These are phyloP conservation scores for Suillus paluster DNA, from an alignment of 768 basidiomycete genomes.

Conservation along the genomic window DNA sequence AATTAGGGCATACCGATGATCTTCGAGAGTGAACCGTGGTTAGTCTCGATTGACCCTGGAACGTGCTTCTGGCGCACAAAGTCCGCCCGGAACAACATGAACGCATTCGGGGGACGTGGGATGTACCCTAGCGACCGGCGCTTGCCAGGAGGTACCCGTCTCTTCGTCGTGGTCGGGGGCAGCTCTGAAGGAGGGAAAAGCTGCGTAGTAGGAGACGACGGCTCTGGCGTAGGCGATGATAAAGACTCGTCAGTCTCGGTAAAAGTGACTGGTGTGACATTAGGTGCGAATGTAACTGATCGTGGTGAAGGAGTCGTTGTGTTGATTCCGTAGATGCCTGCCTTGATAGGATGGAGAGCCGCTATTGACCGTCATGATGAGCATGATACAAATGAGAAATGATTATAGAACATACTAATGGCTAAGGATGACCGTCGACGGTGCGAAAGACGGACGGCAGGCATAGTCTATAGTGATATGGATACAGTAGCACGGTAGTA, in stretches of 20 bases:
- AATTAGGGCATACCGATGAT: conserved; percentile 40
- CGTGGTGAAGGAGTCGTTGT: conserved; percentile 45
- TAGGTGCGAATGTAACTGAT: conserved; percentile 65
- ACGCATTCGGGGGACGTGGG: conserved; percentile 35
- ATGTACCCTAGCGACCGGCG: conserved; percentile 56
- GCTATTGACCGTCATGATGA: conserved; percentile 3
- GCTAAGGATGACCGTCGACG: conserved; percentile 47
- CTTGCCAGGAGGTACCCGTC: conserved; percentile 63
- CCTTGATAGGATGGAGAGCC: conserved; percentile 48
- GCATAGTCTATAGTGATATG: conserved; percentile 34
- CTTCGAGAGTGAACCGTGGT: conserved; percentile 53
- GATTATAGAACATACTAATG: conserved; percentile 29
- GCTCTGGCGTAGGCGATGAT: conserved; percentile 25
- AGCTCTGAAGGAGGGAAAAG: conserved; percentile 60
- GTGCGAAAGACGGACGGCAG: conserved; percentile 39
- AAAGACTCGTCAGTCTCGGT: conserved; percentile 38
- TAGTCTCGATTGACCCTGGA: conserved; percentile 54
- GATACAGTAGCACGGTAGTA: conserved; percentile 15
- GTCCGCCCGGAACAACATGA: conserved; percentile 42
- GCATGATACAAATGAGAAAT: neutral
- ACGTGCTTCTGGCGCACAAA: conserved; percentile 50
- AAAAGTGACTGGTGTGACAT: conserved; percentile 60
- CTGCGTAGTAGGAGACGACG: conserved; percentile 39
- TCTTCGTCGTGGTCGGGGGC: conserved; percentile 44
- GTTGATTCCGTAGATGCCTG: conserved; percentile 57